Base-by-base conservation (phyloP, 2,329 filamentous ascomycete genomes). In the Emydomyces testavorans region DNA sequence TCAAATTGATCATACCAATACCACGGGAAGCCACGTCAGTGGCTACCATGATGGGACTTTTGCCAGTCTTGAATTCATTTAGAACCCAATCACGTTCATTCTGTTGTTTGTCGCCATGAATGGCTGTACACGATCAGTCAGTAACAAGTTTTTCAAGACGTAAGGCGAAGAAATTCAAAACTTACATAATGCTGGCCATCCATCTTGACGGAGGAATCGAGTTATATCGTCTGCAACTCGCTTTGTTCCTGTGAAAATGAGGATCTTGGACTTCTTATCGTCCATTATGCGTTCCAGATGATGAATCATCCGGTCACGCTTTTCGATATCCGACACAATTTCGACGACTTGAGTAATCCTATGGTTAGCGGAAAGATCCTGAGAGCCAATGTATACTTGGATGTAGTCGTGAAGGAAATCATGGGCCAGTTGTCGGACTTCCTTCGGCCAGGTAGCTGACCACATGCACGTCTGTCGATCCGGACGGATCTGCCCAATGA, bases 31-130 rank as follows among this genome's bases (percentile, higher is more conserved):
- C 92, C 73, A 98, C 92, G 66, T 96, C 92, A 58, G 92, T 98
- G 73, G 92, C 92, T 74, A 98, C 92, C 89, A 98, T 94, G 80
- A 98, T 94, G 66, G 92, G 92, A 74, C 88, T 94, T 78, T 96
- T 95, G 73, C 88, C 89, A 57, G 85, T 86, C 82, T 96, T 98
- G 81, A 98, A 98, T 71, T 96, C 90, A 70, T 96, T 93, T 66
- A 98, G 77, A 62, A 96, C 92, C 88, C 92, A 96, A 70, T 96
- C 92, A 75, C 92, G 89, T 75, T 98, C 92, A 71, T 95, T 94
- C 66, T 98, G 92, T 67, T 95, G 89, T 77, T 96, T 96, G 74
- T 96, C 92, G 65, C 92, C 92, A 76, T 98, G 92, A 60, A 98
- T 96, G 54, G 92, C 86, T 92, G 49, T 46, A 35, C 50, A 13